These are phyloP conservation scores for Globisporangium lucens DNA, from an alignment of 352 stramenopile genomes.

Conservation along the genomic window DNA sequence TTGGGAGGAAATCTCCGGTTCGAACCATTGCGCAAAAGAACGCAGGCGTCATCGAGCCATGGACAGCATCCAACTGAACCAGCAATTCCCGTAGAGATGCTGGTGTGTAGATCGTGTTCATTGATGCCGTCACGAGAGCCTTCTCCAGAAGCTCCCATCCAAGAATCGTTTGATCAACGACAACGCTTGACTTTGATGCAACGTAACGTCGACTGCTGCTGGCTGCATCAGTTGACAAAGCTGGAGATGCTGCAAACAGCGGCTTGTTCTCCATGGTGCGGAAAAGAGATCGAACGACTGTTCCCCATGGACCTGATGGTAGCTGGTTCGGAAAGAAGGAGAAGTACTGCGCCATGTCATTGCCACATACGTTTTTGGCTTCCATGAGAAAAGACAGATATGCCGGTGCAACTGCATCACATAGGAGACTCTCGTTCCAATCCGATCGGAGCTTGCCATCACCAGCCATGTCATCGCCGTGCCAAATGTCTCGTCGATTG, in stretches of 20 bases:
- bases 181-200: constrained; percentile 31
- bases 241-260: constrained; percentile 42
- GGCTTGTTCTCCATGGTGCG: constrained; percentile 40
- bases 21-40: constrained; percentile 51
- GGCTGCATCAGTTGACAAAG: constrained; percentile 1
- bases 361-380: constrained; percentile 40
- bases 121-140: constrained; percentile 24
- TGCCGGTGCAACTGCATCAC: constrained; percentile 70
- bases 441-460: constrained; percentile 76
- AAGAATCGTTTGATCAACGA: constrained; percentile 43
- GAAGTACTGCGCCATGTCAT: constrained; percentile 36
- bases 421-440: constrained; percentile 68
- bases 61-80: constrained; percentile 45
- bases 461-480: constrained; percentile 77
- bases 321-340: constrained; percentile 53
- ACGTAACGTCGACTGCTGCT: constrained; percentile 20
- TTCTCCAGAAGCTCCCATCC: constrained; percentile 42
- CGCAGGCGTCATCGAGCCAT: constrained; percentile 47
- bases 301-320: constrained; percentile 47
- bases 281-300: constrained; percentile 53
- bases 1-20: constrained; percentile 33
- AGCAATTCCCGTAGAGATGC: constrained; percentile 33
- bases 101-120: constrained; percentile 39
- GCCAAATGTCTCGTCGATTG: constrained; percentile 83
- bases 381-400: constrained; percentile 67